Evolutionary conservation across 163 green algal genomes (phyloP), one percentile per base, ranked within the genome.

Genomic region (Scenedesmus sp.): DNA sequence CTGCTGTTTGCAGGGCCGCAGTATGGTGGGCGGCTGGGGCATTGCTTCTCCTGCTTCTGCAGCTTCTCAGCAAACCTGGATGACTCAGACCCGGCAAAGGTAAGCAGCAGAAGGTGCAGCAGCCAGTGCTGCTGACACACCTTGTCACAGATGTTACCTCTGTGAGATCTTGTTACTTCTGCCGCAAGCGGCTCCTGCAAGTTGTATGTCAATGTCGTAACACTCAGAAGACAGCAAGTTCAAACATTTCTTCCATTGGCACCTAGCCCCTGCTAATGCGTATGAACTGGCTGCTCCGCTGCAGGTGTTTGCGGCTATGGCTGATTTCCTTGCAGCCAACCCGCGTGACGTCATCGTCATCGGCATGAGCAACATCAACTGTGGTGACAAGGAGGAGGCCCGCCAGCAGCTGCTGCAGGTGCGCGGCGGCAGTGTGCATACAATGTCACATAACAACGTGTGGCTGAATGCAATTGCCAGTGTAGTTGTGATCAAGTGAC

Each of bases 1-100:
- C 9, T 76, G 15, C 18, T 76, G 66, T 18, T 23, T 79, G 70
- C 70, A 79, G 46, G 77, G 9, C 77, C 77, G 34, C 64, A 79
- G 6, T n/a, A 54, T 66, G 81, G 34, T 6, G 20, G 12, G 79
- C 62, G 59, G 23, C 70, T 92, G 26, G 88, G 59, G 15, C 88
- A 92, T 55, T 92, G 88, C 88, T 74, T 92, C 23, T 73, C 54
- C 26, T 92, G 88, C 74, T 92, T 92, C 81, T 92, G 88, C 62
- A 74, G 60, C 60, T 84, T 73, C 3, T 64, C 88, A 2, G 20
- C 88, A 20, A 60, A 88, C 46, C 9, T 82, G 1, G 52, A 60
- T 0, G 81, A 92, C 8, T 26, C 60, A 20, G 81, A 88, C 81
- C 81, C 88, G 23, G 83, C 57, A 62, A 88, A 88, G 77, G 87